Percentiles rank a stretch among this genome's conserved stretches.
These are phyloP conservation scores for Corinectria fuckeliana DNA, from an alignment of 2,329 filamentous ascomycete genomes.

Conservation along the genomic window DNA sequence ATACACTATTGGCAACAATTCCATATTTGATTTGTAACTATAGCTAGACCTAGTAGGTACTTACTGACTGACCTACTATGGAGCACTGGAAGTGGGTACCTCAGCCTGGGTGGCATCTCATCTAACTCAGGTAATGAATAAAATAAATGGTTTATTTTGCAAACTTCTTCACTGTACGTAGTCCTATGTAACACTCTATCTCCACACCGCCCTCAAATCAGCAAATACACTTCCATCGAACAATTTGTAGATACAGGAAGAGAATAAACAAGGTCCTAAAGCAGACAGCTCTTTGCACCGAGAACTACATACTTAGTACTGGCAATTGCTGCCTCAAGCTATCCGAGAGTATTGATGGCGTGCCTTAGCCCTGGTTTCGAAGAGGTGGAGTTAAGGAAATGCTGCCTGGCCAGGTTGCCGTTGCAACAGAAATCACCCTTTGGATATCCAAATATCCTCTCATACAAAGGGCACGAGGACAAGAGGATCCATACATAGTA, in stretches of 20 bases:
- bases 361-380: slow-evolving; percentile 24
- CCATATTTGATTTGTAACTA: no score
- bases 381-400: slow-evolving; percentile 22
- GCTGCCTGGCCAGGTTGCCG: no score
- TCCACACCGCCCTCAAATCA: neutral
- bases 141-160: no score
- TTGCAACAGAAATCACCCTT: no score
- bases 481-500: neutral
- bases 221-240: no score
- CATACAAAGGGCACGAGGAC: neutral
- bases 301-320: neutral
- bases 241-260: neutral
- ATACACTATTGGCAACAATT: no score
- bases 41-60: no score
- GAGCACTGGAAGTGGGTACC: neutral
- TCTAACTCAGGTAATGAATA: no score
- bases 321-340: neutral
- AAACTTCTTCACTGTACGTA: no score
- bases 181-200: no score
- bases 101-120: neutral
- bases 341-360: slow-evolving; percentile 3
- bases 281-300: neutral
- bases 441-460: no score
- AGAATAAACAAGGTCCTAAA: neutral
- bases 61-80: neutral